A percentile compares a stretch with the other conserved stretches of the same genome.
Evolutionary conservation across 2,329 filamentous ascomycete genomes (phyloP).

Genomic region (Aspergillus japonicus): DNA sequence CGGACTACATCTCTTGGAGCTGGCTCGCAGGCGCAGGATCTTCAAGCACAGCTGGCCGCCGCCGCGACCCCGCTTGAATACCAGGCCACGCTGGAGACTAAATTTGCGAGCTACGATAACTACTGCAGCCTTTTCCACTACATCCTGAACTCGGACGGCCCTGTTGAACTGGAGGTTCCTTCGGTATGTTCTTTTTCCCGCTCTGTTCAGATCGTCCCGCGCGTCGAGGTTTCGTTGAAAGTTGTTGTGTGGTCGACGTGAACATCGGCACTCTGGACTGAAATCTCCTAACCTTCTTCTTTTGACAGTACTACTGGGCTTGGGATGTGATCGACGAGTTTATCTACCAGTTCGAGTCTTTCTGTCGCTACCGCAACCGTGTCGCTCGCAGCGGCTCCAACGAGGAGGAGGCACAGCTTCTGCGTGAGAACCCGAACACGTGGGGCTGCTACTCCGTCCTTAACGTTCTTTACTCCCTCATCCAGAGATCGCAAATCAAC

Average conservation of each 20-base stretch:
- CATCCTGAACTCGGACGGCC: conserved; percentile 98
- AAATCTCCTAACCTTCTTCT: background rate
- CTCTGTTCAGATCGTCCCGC: background rate
- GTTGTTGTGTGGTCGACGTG: conserved; percentile 10
- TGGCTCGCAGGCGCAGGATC: conserved; percentile 78
- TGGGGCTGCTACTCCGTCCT: conserved; percentile 99
- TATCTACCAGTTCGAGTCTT: conserved; percentile 99
- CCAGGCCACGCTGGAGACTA: conserved; percentile 90
- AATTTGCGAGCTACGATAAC: conserved; percentile 98
- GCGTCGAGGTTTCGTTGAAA: background rate
- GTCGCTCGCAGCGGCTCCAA: conserved; percentile 78
- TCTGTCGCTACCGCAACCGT: conserved; percentile 93
- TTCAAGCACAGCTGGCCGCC: conserved; percentile 85
- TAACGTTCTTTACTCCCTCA: conserved; percentile 98
- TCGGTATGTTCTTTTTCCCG: conserved; percentile 64
- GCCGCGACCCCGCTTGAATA: conserved; percentile 95
- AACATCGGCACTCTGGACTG: conserved; percentile 11
- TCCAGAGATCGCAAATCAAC: conserved; percentile 96
- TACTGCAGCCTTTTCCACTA: conserved; percentile 99
- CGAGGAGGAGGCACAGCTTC: conserved; percentile 85
- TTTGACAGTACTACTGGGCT: conserved; percentile 87
- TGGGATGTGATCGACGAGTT: conserved; percentile 99
- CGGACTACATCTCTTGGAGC: conserved; percentile 67
- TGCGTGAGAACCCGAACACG: conserved; percentile 96
- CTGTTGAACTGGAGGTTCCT: conserved; percentile 92